A percentile compares a stretch with the other conserved stretches of the same genome.
These are phyloP conservation scores for Ophiostoma montium DNA, from an alignment of 2,329 filamentous ascomycete species.

Conservation along the genomic window DNA sequence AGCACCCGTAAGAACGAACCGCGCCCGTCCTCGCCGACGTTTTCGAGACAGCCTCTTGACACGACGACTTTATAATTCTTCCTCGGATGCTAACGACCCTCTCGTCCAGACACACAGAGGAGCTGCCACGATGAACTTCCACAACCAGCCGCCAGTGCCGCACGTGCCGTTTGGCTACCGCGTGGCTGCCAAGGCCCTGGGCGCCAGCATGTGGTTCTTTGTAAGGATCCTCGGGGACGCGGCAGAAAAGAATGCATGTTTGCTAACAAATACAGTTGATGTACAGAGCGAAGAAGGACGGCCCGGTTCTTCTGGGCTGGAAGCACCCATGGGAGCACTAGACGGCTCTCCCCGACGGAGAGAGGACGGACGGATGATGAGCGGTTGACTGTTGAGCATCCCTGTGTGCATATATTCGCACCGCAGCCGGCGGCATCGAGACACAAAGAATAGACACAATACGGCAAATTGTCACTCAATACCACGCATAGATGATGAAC, in stretches of 20 bases:
- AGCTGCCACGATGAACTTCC: conserved; percentile 11
- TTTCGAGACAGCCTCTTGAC: no score
- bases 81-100: neutral
- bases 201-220: conserved; percentile 99
- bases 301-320: conserved; percentile 71
- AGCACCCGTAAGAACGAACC: neutral
- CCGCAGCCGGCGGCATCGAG: neutral
- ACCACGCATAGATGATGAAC: no score
- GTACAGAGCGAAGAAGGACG: conserved; percentile 94
- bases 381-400: neutral
- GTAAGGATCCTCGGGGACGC: conserved; percentile 39
- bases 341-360: conserved; percentile 16
- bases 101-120: neutral
- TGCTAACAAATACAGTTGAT: conserved; percentile 49
- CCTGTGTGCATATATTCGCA: conserved; percentile 2
- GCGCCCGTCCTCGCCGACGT: no score
- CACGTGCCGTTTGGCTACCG: conserved; percentile 55
- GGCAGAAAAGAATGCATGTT: no score
- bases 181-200: conserved; percentile 71
- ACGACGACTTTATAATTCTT: neutral
- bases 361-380: neutral
- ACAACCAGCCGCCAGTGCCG: conserved; percentile 20
- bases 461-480: no score
- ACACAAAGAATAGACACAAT: neutral
- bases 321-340: conserved; percentile 96